Percentiles rank a stretch among this genome's conserved stretches.
Conservation (phyloP, 805 yeast species). For the Wickerhamiella siamensis region DNA sequence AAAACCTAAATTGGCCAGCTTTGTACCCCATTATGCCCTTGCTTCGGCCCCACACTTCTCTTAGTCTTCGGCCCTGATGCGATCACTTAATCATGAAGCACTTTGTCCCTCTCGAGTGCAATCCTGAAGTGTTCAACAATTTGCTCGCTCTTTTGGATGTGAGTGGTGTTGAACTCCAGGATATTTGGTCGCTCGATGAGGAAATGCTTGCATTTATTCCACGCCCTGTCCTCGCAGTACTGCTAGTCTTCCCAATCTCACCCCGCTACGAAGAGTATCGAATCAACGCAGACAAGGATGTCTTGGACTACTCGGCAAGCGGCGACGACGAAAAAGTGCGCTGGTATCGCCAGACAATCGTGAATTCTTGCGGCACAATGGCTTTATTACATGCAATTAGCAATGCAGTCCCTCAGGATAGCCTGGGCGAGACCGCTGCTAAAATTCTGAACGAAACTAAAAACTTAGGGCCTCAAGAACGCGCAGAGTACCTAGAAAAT, state of each 20-base stretch:
- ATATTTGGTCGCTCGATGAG: conserved; percentile 75
- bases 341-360: conserved; percentile 81
- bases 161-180: conserved; percentile 49
- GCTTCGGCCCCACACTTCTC: too few species aligned
- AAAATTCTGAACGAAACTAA: conserved; percentile 20
- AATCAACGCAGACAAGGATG: conserved; percentile 26
- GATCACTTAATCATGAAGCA: conserved; percentile 13
- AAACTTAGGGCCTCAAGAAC: conserved; percentile 22
- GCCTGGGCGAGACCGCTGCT: conserved; percentile 20
- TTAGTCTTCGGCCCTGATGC: too few species aligned
- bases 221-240: conserved; percentile 59
- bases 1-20: too few species aligned
- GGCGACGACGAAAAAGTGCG: conserved; percentile 25
- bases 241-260: conserved; percentile 75
- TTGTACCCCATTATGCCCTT: too few species aligned
- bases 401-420: conserved; percentile 23
- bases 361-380: conserved; percentile 85
- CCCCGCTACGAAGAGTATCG: conserved; percentile 41
- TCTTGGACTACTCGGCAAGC: conserved; percentile 21
- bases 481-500: conserved; percentile 32
- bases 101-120: conserved; percentile 75
- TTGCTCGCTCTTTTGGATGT: conserved; percentile 61
- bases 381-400: conserved; percentile 60
- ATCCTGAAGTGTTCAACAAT: conserved; percentile 66
- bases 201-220: conserved; percentile 72